phyloP scores from a whole-genome alignment of 345 rosid genomes.

The Gossypium anomalum region DNA sequence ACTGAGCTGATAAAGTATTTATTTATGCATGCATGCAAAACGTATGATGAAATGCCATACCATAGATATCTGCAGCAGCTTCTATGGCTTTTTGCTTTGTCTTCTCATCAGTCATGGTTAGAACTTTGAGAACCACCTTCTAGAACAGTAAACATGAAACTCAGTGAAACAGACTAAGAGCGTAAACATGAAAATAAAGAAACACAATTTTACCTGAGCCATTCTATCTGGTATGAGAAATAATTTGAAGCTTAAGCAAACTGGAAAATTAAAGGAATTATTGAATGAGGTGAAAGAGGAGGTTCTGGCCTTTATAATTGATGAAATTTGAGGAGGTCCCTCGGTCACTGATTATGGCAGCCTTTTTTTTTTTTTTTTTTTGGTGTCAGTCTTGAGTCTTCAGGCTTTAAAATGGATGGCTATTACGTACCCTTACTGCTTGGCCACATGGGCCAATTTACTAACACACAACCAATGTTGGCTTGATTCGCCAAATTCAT shows the following conservation, averaged over 20 bases:
- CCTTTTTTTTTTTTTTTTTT: not conserved
- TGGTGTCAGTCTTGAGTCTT: not conserved
- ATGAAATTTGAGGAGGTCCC: not conserved
- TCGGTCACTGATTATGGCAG: not conserved
- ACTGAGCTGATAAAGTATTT: not conserved
- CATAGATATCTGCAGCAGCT: slow-evolving; percentile 84
- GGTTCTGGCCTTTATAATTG: not conserved
- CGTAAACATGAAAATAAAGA: slow-evolving; percentile 14
- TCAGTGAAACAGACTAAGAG: not conserved
- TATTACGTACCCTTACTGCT: not conserved
- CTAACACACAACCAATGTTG: too few species aligned
- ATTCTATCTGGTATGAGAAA: slow-evolving; percentile 22
- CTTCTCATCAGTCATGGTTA: slow-evolving; percentile 90
- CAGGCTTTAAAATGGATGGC: not conserved
- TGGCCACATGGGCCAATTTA: not conserved
- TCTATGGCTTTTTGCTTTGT: slow-evolving; percentile 88
- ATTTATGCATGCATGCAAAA: not conserved
- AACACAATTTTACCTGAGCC: slow-evolving; percentile 57
- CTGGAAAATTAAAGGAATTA: not conserved
- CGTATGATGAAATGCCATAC: slow-evolving; percentile 24
- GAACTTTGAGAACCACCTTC: slow-evolving; percentile 78
- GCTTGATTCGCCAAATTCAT: too few species aligned
- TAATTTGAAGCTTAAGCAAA: not conserved
- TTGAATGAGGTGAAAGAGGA: not conserved
- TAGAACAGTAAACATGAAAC: not conserved